phyloP scores from a whole-genome alignment of 805 yeast species.

The Kregervanrija pseudodelftensis region DNA sequence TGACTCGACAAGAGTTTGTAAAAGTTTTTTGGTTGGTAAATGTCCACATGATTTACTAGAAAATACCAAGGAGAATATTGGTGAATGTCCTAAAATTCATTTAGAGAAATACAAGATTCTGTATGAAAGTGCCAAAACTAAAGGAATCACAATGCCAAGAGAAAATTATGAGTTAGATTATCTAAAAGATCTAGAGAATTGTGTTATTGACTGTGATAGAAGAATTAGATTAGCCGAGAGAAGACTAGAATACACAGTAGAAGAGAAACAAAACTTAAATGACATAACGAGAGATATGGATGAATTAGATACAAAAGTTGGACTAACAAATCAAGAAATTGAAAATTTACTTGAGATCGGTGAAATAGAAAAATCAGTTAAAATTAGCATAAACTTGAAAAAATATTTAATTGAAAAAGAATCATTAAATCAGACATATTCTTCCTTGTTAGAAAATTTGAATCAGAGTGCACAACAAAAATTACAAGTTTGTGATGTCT shows the following conservation, averaged over 20 bases:
- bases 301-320: conserved; percentile 52
- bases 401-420: conserved; percentile 42
- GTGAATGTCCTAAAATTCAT: conserved; percentile 73
- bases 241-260: conserved; percentile 66
- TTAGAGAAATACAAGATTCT: conserved; percentile 65
- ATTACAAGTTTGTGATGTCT: conserved; percentile 80
- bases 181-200: conserved; percentile 38
- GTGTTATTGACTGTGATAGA: conserved; percentile 59
- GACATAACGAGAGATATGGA: conserved; percentile 44
- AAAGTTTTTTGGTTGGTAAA: conserved; percentile 71
- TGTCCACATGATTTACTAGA: conserved; percentile 82
- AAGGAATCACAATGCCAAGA: conserved; percentile 31
- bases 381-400: conserved; percentile 41
- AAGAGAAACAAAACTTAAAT: conserved; percentile 30
- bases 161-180: conserved; percentile 40
- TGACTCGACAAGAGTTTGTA: conserved; percentile 60
- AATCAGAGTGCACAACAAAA: conserved; percentile 88
- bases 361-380: conserved; percentile 44
- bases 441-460: conserved; percentile 57
- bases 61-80: conserved; percentile 78
- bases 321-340: conserved; percentile 61
- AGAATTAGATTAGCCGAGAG: conserved; percentile 56
- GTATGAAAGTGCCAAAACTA: conserved; percentile 47
- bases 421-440: conserved; percentile 45
- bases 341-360: conserved; percentile 40